A percentile compares a stretch with the other conserved stretches of the same genome.
phyloP scores from a whole-genome alignment of 108 stramenopile genomes.

The Fragilariopsis cylindrus region DNA sequence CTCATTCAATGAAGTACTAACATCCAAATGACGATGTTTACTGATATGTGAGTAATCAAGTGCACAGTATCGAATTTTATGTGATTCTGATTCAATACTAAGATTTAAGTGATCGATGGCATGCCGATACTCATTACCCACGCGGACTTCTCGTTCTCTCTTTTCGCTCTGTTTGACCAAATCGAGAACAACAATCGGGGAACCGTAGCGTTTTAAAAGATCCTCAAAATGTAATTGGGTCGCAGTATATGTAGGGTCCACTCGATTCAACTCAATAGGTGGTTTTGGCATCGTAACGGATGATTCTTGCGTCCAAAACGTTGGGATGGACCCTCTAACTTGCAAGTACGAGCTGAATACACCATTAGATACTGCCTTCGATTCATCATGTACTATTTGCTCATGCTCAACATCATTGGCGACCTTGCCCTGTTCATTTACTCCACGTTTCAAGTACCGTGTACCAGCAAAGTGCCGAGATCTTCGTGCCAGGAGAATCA shows the following conservation, averaged over 20 bases:
- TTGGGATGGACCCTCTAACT: slow-evolving; percentile 96
- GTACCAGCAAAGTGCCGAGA: slow-evolving; percentile 98
- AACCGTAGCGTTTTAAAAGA: slow-evolving; percentile 90
- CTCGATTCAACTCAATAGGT: slow-evolving; percentile 91
- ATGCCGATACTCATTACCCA: slow-evolving; percentile 92
- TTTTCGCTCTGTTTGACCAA: slow-evolving; percentile 95
- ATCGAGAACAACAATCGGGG: slow-evolving; percentile 92
- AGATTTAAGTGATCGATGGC: slow-evolving; percentile 95
- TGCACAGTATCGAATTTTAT: slow-evolving; percentile 89
- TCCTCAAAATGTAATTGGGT: slow-evolving; percentile 95
- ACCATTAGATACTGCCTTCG: slow-evolving; percentile 63
- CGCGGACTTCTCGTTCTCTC: slow-evolving; percentile 91
- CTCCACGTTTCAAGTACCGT: slow-evolving; percentile 96
- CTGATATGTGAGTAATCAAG: slow-evolving; percentile 91
- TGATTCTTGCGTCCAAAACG: slow-evolving; percentile 96
- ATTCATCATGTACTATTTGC: slow-evolving; percentile 94
- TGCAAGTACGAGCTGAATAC: slow-evolving; percentile 91
- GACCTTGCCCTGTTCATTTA: slow-evolving; percentile 93
- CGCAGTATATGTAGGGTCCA: slow-evolving; percentile 93
- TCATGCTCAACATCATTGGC: slow-evolving; percentile 95
- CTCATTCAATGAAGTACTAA: slow-evolving; percentile 87
- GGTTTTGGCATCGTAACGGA: slow-evolving; percentile 96
- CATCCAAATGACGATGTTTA: slow-evolving; percentile 88
- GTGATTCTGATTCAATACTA: slow-evolving; percentile 77
- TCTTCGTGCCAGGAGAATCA: slow-evolving; percentile 91